Percentiles rank a stretch among this genome's conserved stretches.
These are phyloP conservation scores for Termitomyces sp. DNA, from an alignment of 768 basidiomycete genomes.

Conservation along the genomic window DNA sequence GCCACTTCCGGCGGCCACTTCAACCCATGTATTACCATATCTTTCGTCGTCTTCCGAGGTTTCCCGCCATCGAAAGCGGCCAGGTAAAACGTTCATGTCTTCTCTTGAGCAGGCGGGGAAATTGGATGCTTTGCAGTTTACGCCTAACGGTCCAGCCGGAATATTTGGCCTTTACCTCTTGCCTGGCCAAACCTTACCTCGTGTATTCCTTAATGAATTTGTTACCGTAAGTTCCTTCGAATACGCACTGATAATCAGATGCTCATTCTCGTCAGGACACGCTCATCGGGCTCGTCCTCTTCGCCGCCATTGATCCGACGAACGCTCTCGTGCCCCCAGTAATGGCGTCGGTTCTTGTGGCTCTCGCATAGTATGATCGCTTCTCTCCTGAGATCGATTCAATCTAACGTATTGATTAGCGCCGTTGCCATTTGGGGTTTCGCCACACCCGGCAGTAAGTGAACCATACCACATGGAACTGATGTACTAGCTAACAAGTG, in stretches of 20 bases:
- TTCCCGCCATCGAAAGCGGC: conserved; percentile 47
- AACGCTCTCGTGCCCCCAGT: conserved; percentile 52
- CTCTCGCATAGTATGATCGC: conserved; percentile 47
- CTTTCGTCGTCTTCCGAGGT: conserved; percentile 44
- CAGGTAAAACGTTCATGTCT: conserved; percentile 25
- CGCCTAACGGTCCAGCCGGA: conserved; percentile 38
- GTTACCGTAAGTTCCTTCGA: conserved; percentile 34
- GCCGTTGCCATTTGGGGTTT: conserved; percentile 57
- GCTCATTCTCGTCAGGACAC: conserved; percentile 27
- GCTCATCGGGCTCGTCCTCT: conserved; percentile 44
- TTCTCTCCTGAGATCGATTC: neutral
- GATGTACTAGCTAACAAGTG: neutral
- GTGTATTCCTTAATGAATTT: conserved; percentile 50
- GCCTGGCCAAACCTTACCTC: conserved; percentile 35
- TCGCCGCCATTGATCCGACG: conserved; percentile 50
- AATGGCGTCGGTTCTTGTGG: conserved; percentile 43
- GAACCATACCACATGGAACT: neutral
- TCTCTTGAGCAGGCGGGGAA: conserved; percentile 15
- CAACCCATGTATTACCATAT: conserved; percentile 56
- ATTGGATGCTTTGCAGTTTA: conserved; percentile 23
- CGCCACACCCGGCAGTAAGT: conserved; percentile 40
- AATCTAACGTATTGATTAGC: conserved; percentile 23
- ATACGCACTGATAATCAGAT: neutral
- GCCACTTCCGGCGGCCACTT: conserved; percentile 60
- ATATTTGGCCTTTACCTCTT: conserved; percentile 45